A percentile compares a stretch with the other conserved stretches of the same genome.
These are phyloP conservation scores for Bacidia gigantensis DNA, from an alignment of 495 filamentous ascomycete species.

Conservation along the genomic window DNA sequence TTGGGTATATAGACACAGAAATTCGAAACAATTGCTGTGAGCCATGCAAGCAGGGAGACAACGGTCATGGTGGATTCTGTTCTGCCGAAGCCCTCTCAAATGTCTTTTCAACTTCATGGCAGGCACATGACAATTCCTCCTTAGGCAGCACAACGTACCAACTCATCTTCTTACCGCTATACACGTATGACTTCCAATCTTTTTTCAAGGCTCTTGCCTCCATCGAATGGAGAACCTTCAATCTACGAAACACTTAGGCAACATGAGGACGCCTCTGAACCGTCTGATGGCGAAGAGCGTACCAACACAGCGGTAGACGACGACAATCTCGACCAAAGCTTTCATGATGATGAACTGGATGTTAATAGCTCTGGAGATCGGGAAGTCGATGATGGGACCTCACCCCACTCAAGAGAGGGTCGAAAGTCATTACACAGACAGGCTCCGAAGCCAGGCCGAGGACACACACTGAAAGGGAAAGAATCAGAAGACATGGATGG, in stretches of 20 bases:
- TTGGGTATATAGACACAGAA: too few relatives aligned
- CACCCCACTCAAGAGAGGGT: neutral
- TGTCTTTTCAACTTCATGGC: too few relatives aligned
- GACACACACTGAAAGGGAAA: neutral
- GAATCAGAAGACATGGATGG: constrained; percentile 71
- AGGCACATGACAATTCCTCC: neutral
- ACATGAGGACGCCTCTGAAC: constrained; percentile 43
- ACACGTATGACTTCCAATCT: constrained; percentile 66
- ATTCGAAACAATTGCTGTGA: too few relatives aligned
- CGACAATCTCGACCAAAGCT: constrained; percentile 50
- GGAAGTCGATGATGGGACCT: neutral
- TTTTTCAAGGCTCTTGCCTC: constrained; percentile 58
- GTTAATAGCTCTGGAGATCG: constrained; percentile 19
- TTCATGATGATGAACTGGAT: constrained; percentile 59
- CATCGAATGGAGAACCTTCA: constrained; percentile 43
- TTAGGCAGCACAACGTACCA: neutral
- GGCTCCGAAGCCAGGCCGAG: neutral
- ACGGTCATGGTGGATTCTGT: too few relatives aligned
- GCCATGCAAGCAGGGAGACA: too few relatives aligned
- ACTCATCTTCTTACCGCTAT: neutral
- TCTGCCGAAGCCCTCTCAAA: too few relatives aligned
- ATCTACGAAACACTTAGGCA: constrained; percentile 58
- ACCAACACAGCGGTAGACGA: constrained; percentile 56
- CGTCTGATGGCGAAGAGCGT: constrained; percentile 51
- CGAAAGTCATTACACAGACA: neutral